Evolutionary conservation across 257 asterid species (phyloP).

Genomic region (Fraxinus pennsylvanica): DNA sequence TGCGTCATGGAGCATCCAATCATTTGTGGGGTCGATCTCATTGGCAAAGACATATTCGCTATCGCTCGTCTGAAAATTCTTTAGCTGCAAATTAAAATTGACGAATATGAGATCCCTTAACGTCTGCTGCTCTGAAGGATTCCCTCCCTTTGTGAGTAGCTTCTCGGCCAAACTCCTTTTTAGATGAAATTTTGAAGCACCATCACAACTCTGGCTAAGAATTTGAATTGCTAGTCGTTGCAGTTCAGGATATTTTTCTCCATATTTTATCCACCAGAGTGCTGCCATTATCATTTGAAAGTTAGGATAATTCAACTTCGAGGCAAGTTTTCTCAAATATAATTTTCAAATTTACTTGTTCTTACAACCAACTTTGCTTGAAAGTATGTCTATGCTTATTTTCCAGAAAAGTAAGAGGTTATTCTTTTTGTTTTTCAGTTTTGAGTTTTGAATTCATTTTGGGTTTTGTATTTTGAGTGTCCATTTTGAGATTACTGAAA

Average conservation of each 20-base stretch:
- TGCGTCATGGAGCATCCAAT: constrained; percentile 24
- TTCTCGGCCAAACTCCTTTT: constrained; percentile 33
- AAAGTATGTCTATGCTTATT: no score
- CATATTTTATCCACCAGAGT: constrained; percentile 43
- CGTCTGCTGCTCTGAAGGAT: constrained; percentile 23
- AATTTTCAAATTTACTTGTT: no score
- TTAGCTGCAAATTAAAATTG: constrained; percentile 40
- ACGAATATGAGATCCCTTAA: constrained; percentile 29
- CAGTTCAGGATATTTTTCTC: constrained; percentile 34
- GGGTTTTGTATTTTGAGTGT: no score
- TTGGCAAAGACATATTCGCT: constrained; percentile 9
- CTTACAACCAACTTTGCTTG: no score
- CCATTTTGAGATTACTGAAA: no score
- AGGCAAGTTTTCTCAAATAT: no score
- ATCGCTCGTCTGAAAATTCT: constrained; percentile 17
- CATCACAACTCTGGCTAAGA: constrained; percentile 37
- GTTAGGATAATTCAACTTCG: not conserved
- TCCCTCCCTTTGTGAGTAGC: constrained; percentile 23
- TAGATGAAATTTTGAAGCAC: constrained; percentile 36
- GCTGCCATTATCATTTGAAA: constrained; percentile 28
- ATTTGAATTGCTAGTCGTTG: constrained; percentile 35
- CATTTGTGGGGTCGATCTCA: constrained; percentile 31
- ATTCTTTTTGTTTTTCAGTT: no score
- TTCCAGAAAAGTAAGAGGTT: no score
- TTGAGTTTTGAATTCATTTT: no score